phyloP scores from a whole-genome alignment of 2,329 filamentous ascomycete genomes.

The Colletotrichum horii region DNA sequence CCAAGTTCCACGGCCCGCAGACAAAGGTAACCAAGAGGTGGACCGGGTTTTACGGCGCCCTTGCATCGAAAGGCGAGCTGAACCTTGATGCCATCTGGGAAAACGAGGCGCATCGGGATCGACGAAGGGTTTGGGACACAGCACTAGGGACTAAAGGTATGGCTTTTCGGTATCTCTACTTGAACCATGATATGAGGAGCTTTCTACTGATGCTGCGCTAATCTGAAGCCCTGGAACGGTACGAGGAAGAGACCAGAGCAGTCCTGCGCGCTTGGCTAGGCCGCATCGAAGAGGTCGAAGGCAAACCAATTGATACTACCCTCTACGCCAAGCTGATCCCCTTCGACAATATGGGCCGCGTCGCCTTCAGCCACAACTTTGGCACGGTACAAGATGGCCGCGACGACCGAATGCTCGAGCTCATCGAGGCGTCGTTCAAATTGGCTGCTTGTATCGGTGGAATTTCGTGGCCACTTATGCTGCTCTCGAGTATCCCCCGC shows the following conservation, averaged over 20 bases:
- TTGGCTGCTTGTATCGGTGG: constrained; percentile 21
- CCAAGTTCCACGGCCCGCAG: constrained; percentile 25
- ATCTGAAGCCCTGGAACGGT: constrained; percentile 18
- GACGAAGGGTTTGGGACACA: constrained; percentile 30
- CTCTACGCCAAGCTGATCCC: constrained; percentile 29
- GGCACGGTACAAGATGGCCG: constrained; percentile 26
- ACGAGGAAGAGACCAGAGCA: constrained; percentile 25
- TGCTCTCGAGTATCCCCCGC: constrained; percentile 15
- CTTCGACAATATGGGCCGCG: constrained; percentile 33
- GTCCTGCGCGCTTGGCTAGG: constrained; percentile 25
- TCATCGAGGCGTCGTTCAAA: constrained; percentile 26
- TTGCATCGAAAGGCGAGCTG: constrained; percentile 17
- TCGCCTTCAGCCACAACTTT: constrained; percentile 30
- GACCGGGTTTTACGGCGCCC: constrained; percentile 24
- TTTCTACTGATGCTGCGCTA: not conserved
- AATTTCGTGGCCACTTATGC: constrained; percentile 26
- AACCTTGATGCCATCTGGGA: constrained; percentile 27
- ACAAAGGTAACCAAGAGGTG: constrained; percentile 23
- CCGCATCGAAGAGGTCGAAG: constrained; percentile 21
- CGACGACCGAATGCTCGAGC: constrained; percentile 26
- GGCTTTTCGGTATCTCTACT: too few relatives aligned
- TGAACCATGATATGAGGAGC: not conserved
- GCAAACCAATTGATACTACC: constrained; percentile 25
- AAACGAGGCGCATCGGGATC: constrained; percentile 26
- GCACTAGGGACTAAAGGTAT: constrained; percentile 26